These are phyloP conservation scores for Somion occarium DNA, from an alignment of 1,284 basidiomycete genomes.

Conservation along the genomic window DNA sequence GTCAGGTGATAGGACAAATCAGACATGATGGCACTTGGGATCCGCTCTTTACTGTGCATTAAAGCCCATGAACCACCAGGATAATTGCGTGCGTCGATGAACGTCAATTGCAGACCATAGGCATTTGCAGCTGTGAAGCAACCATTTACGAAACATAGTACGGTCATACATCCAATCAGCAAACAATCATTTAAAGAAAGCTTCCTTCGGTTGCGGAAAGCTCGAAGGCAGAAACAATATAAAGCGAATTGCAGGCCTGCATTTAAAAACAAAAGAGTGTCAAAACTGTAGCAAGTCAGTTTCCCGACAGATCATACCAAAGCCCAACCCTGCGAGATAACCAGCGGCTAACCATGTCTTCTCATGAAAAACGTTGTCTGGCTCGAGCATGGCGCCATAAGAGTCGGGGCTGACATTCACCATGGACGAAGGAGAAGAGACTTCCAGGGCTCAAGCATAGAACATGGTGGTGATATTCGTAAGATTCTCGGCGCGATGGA, in stretches of 20 bases:
- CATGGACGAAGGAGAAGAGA: too few relatives aligned
- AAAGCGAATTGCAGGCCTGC: neutral
- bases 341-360: neutral
- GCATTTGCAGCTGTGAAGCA: neutral
- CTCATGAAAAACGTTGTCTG: neutral
- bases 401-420: too few relatives aligned
- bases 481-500: too few relatives aligned
- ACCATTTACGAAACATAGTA: neutral
- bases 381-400: too few relatives aligned
- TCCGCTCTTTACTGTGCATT: neutral
- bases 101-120: conserved; percentile 10
- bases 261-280: neutral
- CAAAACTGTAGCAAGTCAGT: neutral
- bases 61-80: conserved; percentile 7
- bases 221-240: neutral
- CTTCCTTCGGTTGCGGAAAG: neutral
- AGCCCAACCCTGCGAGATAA: neutral
- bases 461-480: too few relatives aligned
- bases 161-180: neutral
- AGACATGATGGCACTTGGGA: neutral
- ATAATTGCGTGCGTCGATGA: conserved; percentile 10
- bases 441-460: too few relatives aligned
- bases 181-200: neutral
- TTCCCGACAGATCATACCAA: neutral
- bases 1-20: neutral